Conservation (phyloP, 352 stramenopile genomes). For the Thalassiosira hispida region DNA sequence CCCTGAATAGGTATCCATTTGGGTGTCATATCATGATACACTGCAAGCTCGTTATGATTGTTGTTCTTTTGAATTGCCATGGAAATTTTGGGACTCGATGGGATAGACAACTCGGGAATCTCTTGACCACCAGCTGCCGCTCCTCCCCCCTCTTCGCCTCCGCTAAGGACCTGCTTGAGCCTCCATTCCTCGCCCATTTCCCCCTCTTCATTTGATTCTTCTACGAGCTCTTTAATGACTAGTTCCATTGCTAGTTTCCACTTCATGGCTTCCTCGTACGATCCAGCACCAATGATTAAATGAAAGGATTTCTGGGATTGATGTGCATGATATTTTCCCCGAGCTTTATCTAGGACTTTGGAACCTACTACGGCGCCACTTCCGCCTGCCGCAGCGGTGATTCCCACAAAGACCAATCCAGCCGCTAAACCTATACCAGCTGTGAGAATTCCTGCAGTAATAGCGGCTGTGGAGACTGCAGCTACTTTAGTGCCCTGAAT, state of each 20-base stretch:
- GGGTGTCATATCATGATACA: constrained; percentile 29
- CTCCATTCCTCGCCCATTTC: constrained; percentile 21
- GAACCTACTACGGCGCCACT: constrained; percentile 57
- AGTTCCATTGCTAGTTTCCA: constrained; percentile 70
- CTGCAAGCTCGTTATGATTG: constrained; percentile 11
- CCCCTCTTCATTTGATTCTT: constrained; percentile 8
- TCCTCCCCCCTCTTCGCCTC: not conserved
- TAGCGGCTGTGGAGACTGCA: constrained; percentile 55
- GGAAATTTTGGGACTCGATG: not conserved
- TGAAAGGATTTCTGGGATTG: constrained; percentile 53
- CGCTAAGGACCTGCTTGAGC: not conserved
- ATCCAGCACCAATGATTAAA: constrained; percentile 61
- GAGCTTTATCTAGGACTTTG: constrained; percentile 40
- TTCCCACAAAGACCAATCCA: constrained; percentile 67
- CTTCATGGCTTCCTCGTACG: constrained; percentile 54
- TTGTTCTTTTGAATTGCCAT: not conserved
- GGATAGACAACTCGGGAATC: not conserved
- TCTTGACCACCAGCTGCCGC: not conserved
- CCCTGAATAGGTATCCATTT: constrained; percentile 71
- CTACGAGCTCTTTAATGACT: constrained; percentile 41
- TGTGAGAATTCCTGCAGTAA: constrained; percentile 73
- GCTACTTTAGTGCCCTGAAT: constrained; percentile 68
- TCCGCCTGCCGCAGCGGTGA: constrained; percentile 67
- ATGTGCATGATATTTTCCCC: constrained; percentile 42
- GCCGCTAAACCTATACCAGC: constrained; percentile 66